These are phyloP conservation scores for Trichoderma gamsii DNA, from an alignment of 495 filamentous ascomycete species.

Conservation along the genomic window DNA sequence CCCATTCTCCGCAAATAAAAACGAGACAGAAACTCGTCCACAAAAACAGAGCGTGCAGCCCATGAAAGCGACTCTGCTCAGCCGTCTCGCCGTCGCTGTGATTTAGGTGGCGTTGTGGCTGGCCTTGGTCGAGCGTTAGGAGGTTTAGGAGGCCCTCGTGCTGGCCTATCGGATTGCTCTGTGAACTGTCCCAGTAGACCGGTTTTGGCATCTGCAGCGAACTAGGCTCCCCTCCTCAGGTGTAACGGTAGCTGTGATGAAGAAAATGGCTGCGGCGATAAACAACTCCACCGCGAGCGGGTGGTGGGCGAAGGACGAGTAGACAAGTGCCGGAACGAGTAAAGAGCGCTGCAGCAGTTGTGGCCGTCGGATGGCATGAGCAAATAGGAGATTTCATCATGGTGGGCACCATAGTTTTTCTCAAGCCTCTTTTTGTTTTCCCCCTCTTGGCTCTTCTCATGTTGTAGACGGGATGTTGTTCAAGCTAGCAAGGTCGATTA, in stretches of 20 bases:
- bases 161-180: background rate
- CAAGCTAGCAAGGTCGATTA: background rate
- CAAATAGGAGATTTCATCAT: constrained; percentile 8
- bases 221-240: background rate
- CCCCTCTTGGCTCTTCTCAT: too few species aligned
- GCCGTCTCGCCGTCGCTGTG: background rate
- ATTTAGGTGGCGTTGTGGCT: background rate
- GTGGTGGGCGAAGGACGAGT: background rate
- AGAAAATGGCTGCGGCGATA: background rate
- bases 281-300: background rate
- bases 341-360: background rate
- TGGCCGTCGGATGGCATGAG: background rate
- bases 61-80: background rate
- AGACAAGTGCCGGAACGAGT: background rate
- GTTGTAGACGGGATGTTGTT: background rate
- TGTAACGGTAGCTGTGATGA: background rate
- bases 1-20: background rate
- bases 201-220: background rate
- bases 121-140: background rate
- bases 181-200: background rate
- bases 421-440: background rate
- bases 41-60: background rate
- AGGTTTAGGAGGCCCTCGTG: background rate
- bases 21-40: background rate
- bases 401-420: background rate